These are phyloP conservation scores for Alternaria sp. DNA, from an alignment of 2,329 filamentous ascomycete genomes.

Conservation along the genomic window DNA sequence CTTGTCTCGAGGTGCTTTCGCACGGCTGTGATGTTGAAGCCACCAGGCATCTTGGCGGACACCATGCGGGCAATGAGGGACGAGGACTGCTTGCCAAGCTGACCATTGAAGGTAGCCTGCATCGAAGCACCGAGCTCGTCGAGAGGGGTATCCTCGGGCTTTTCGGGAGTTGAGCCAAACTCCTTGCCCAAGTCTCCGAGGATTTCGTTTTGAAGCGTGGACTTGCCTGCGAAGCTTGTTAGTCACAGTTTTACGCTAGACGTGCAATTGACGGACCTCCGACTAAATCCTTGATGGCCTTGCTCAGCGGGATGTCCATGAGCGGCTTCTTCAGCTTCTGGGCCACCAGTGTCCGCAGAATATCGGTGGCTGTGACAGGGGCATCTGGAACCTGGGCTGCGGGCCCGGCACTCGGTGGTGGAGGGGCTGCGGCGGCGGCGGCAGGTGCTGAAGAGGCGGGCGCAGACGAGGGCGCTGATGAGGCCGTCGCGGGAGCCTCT, in stretches of 20 bases:
- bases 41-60: conserved; percentile 98
- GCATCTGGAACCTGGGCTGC: conserved; percentile 85
- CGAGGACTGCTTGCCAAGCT: conserved; percentile 94
- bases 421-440: conserved; percentile 58
- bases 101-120: conserved; percentile 98
- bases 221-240: conserved; percentile 72
- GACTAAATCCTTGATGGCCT: conserved; percentile 98
- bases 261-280: conserved; percentile 71
- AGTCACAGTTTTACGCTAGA: conserved; percentile 19
- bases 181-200: conserved; percentile 97
- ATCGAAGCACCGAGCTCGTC: conserved; percentile 94
- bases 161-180: conserved; percentile 96
- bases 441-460: conserved; percentile 60
- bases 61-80: conserved; percentile 93
- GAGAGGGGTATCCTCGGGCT: conserved; percentile 95
- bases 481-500: conserved; percentile 61
- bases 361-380: conserved; percentile 86
- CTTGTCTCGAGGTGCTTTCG: conserved; percentile 93
- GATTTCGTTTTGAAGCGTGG: conserved; percentile 97
- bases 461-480: conserved; percentile 53
- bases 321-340: conserved; percentile 98
- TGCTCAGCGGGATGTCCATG: conserved; percentile 86
- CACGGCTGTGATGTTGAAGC: conserved; percentile 96
- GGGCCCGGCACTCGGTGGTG: conserved; percentile 77
- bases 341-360: conserved; percentile 86